Evolutionary conservation across 164 flowering plant species (phyloP).

Genomic region (Pachysandra terminalis): DNA sequence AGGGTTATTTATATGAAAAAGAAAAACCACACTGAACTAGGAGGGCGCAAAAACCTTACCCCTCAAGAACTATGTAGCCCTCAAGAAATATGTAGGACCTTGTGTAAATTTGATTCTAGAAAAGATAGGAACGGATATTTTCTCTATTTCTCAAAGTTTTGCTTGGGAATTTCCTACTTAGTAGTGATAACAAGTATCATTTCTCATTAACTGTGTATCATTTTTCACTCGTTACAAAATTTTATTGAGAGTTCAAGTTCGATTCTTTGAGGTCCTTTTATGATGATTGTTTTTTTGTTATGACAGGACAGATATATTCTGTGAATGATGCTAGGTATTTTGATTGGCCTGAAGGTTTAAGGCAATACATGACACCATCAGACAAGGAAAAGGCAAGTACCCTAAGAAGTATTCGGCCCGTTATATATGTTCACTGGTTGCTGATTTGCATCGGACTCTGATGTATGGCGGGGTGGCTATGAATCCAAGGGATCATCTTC

Average conservation of each 20-base stretch:
- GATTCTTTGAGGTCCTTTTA: neutral
- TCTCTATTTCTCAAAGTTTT: neutral
- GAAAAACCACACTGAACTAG: no score
- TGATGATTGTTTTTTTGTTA: neutral
- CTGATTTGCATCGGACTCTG: conserved; percentile 89
- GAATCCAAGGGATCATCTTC: conserved; percentile 98
- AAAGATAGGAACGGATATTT: neutral
- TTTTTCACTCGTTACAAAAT: neutral
- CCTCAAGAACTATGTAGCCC: no score
- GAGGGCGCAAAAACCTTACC: no score
- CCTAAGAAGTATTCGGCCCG: conserved; percentile 97
- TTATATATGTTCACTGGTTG: conserved; percentile 92
- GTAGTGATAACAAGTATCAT: neutral
- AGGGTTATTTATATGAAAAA: no score
- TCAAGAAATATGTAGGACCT: no score
- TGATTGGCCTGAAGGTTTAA: conserved; percentile 96
- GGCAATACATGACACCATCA: conserved; percentile 85
- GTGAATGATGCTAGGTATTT: conserved; percentile 96
- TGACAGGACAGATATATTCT: conserved; percentile 94
- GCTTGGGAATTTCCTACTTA: neutral
- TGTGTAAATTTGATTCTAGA: no score
- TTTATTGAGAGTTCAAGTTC: neutral
- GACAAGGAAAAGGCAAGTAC: conserved; percentile 89
- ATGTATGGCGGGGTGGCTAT: conserved; percentile 88
- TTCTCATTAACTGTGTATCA: neutral